phyloP scores from a whole-genome alignment of 495 filamentous ascomycete species.

The Penicillium cosmopolitanum region DNA sequence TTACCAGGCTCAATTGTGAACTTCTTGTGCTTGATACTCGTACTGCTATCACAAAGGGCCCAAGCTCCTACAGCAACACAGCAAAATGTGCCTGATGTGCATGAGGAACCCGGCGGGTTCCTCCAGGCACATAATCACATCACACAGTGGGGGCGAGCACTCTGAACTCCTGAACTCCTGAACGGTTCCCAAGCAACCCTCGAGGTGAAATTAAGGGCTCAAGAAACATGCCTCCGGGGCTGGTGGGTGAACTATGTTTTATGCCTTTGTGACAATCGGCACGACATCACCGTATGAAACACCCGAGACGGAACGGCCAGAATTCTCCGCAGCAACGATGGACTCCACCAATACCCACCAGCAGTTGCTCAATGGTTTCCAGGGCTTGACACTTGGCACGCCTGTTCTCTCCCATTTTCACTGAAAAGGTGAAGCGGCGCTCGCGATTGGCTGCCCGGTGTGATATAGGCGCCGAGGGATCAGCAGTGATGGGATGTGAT shows the following conservation, averaged over 20 bases:
- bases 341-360: conserved; percentile 1
- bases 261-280: neutral
- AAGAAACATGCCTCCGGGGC: too few species aligned
- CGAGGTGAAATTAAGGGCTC: neutral
- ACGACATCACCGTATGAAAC: conserved; percentile 18
- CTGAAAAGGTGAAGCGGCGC: conserved; percentile 1
- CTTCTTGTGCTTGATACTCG: conserved; percentile 16
- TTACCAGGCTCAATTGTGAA: conserved; percentile 29
- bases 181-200: neutral
- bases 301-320: conserved; percentile 12
- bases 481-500: conserved; percentile 27
- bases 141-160: conserved; percentile 8
- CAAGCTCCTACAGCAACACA: conserved; percentile 30
- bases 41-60: conserved; percentile 26
- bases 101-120: conserved; percentile 17
- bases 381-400: conserved; percentile 2
- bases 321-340: conserved; percentile 17
- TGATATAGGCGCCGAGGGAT: conserved; percentile 32
- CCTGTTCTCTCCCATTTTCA: neutral
- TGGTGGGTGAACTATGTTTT: neutral
- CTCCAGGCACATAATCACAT: conserved; percentile 28
- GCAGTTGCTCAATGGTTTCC: neutral
- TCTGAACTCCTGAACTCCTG: neutral
- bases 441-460: conserved; percentile 24
- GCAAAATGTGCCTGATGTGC: conserved; percentile 25